Conservation (phyloP, 2,329 filamentous ascomycete genomes). For the Trichoderma atroviride region DNA sequence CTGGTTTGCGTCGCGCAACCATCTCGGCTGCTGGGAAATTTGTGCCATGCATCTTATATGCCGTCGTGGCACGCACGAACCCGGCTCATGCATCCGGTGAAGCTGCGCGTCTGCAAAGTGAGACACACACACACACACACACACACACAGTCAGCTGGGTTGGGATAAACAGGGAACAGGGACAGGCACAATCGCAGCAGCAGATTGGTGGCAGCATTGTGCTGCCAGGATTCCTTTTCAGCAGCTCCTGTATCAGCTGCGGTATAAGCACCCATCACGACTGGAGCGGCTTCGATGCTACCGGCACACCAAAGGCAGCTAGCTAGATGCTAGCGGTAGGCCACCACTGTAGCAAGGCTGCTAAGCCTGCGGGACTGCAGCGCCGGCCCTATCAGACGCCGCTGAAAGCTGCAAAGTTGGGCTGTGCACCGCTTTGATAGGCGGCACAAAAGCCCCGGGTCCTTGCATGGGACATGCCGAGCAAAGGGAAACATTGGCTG, state of each 20-base stretch:
- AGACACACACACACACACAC: background rate
- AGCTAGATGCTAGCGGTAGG: background rate
- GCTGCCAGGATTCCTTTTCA: background rate
- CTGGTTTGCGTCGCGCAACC: background rate
- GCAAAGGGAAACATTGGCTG: background rate
- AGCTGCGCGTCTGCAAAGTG: conserved; percentile 18
- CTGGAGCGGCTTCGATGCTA: background rate
- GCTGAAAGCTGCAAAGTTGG: background rate
- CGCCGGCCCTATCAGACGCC: background rate
- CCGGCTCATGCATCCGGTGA: conserved; percentile 25
- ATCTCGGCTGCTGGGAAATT: conserved; percentile 21
- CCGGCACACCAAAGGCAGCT: background rate
- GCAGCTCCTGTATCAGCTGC: too few relatives aligned
- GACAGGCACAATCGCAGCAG: background rate
- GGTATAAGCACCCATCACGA: too few relatives aligned
- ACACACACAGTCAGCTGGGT: background rate
- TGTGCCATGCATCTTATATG: conserved; percentile 13
- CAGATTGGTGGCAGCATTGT: background rate
- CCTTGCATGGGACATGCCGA: conserved; percentile 24
- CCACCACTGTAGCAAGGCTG: background rate
- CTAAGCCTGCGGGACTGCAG: background rate
- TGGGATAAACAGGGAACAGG: background rate
- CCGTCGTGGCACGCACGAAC: background rate
- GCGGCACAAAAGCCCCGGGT: conserved; percentile 17
- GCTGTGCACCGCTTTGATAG: conserved; percentile 13